Percentiles rank a stretch among this genome's conserved stretches.
These are phyloP conservation scores for Candida piceae DNA, from an alignment of 805 yeast genomes.

Conservation along the genomic window DNA sequence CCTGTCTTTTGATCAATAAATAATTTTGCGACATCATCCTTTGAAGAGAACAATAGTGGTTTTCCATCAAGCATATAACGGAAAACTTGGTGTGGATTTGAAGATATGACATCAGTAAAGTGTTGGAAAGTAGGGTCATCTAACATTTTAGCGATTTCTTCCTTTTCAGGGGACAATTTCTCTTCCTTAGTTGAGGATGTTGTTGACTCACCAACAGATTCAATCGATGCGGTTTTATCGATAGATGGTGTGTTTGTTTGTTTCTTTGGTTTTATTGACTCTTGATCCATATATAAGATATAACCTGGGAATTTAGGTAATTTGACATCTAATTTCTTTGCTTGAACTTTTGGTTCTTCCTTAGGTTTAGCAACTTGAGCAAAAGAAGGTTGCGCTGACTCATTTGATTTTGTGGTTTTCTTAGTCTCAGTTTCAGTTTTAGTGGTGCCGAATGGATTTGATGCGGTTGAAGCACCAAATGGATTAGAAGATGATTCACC, in stretches of 20 bases:
- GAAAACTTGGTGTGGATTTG: conserved; percentile 82
- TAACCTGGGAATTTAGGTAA: conserved; percentile 59
- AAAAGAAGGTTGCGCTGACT: conserved; percentile 12
- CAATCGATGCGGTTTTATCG: neutral
- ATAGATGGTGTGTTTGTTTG: conserved; percentile 41
- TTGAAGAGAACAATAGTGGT: conserved; percentile 69
- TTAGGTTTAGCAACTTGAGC: conserved; percentile 15
- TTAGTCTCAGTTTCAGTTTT: conserved; percentile 5
- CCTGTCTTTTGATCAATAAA: conserved; percentile 26
- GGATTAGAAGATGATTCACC: conserved; percentile 12
- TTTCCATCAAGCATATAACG: conserved; percentile 77
- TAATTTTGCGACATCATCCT: conserved; percentile 47
- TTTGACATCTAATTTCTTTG: conserved; percentile 11
- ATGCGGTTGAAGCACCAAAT: conserved; percentile 9
- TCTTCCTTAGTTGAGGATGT: conserved; percentile 24
- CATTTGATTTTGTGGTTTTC: neutral
- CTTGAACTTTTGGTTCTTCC: conserved; percentile 18
- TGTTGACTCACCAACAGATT: conserved; percentile 3
- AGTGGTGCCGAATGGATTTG: conserved; percentile 11
- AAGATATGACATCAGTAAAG: conserved; percentile 68
- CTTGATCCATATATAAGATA: conserved; percentile 69
- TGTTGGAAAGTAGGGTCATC: conserved; percentile 77
- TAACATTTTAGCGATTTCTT: conserved; percentile 47
- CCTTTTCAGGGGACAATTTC: conserved; percentile 33
- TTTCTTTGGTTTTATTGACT: conserved; percentile 48